A percentile compares a stretch with the other conserved stretches of the same genome.
Conservation (phyloP, 805 yeast species). For the Torulaspora franciscae region DNA sequence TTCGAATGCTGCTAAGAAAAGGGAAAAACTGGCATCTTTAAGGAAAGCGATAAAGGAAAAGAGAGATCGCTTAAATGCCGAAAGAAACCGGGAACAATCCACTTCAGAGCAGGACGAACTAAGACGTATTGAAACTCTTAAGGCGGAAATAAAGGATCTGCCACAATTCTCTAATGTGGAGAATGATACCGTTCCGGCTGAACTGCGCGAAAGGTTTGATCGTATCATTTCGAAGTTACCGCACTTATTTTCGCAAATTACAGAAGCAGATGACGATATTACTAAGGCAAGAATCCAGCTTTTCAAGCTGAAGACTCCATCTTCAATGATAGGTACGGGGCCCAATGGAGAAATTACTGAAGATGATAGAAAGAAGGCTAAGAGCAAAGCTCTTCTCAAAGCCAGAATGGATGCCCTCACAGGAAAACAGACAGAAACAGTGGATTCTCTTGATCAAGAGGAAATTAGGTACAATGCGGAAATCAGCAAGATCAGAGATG, state of each 20-base stretch:
- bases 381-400: slow-evolving; percentile 68
- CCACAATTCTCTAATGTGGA: slow-evolving; percentile 37
- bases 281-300: slow-evolving; percentile 60
- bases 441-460: slow-evolving; percentile 35
- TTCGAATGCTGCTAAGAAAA: not conserved
- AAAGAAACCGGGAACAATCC: slow-evolving; percentile 4
- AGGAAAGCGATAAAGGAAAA: slow-evolving; percentile 21
- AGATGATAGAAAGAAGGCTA: slow-evolving; percentile 72
- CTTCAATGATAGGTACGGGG: slow-evolving; percentile 74
- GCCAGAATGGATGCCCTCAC: slow-evolving; percentile 92
- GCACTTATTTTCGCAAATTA: slow-evolving; percentile 56
- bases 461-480: slow-evolving; percentile 45
- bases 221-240: slow-evolving; percentile 71
- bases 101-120: slow-evolving; percentile 33
- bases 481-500: slow-evolving; percentile 46
- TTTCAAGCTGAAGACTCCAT: slow-evolving; percentile 63
- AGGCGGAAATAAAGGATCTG: slow-evolving; percentile 48
- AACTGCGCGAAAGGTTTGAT: slow-evolving; percentile 54
- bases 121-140: slow-evolving; percentile 60
- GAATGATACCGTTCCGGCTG: slow-evolving; percentile 34
- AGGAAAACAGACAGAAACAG: slow-evolving; percentile 54
- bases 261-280: slow-evolving; percentile 62
- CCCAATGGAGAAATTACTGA: slow-evolving; percentile 84
- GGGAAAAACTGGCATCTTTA: slow-evolving; percentile 29
- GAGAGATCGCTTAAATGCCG: slow-evolving; percentile 10